Base-by-base conservation (phyloP, 2,329 filamentous ascomycete species). In the Pleomassaria siparia region DNA sequence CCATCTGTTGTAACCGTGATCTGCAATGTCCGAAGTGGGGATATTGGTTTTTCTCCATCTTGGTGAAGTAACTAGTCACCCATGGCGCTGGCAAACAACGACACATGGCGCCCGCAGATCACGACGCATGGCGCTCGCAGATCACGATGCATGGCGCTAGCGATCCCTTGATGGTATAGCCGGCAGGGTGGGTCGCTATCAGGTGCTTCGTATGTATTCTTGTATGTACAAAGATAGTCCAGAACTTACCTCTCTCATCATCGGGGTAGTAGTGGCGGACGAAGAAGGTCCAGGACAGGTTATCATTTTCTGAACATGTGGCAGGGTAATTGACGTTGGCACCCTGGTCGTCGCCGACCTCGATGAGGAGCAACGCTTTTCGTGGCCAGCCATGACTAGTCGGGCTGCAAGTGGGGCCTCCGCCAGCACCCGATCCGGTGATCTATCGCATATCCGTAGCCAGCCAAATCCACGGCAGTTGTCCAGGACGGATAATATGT, bases 391-490 rank as follows among this genome's bases (percentile, higher is more conserved):
- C 42, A 80, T 70, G n/a, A 83, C 82, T 22, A 86, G 76, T 33
- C 81, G 76, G 20, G 79, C 78, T 11, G 82, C 64, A 21, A 69
- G 50, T n/a, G 30, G 66, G 66, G 24, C 63, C 63, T 44, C 66
- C 50, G 41, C 58, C 66, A 18, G 66, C 62, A 39, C 66, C 64
- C 6, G 80, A 82, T 10, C 83, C 82, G 29, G 85, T 80, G 9
- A 86, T n/a, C n/a, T n/a, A n/a, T 76, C 22, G 86, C 73, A 66
- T 83, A 86, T 50, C 86, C 83, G 59, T 86, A 86, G 11, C 60
- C 64, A 4, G 60, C 64, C 10, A 68, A 60, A 32, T 68, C 55
- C 18, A 58, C 62, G 36, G 62, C 64, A 20, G 13, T n/a, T 22
- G 42, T n/a, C n/a, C n/a, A 18, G 13, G 37, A 20, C 2, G 42